Base-by-base conservation (phyloP, 352 stramenopile genomes). In the Globisporangium abappressorium region DNA sequence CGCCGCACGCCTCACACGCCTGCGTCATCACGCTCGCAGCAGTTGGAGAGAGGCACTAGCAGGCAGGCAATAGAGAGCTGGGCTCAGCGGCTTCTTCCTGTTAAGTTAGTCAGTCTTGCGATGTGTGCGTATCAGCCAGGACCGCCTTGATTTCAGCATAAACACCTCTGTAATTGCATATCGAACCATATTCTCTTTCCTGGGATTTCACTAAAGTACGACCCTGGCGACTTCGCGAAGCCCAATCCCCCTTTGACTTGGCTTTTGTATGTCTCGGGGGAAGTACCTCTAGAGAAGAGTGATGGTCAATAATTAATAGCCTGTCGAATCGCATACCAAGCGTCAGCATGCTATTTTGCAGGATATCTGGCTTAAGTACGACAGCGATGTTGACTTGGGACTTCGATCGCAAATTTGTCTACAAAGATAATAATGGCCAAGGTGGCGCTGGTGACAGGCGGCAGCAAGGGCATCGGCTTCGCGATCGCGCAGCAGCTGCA, bases 401-500 rank as follows among this genome's bases (percentile, higher is more conserved):
- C 34, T 14, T 41, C 34, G 9, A 41, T 51, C 15, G 18, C 15
- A 51, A 51, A 26, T 26, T 26, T 26, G 24, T 26, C 24, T 26
- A 33, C 30, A 33, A 30, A 53, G 46, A 24, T 1, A 56, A 38
- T 0, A 5, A 60, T 60, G 55, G 28, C 30, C 18, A 62, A 54
- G n/a, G 64, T 70, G 33, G 87, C 82, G 57, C 76, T 95, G 28
- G 85, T 95, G 70, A 95, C 87, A 20, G 87, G 87, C 63, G 87
- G 85, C 22, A 95, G 85, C 62, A 77, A 84, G 34, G 87, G 87
- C 70, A 95, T 95, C 63, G 87, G 87, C 68, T 85, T 91, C 47
- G 84, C 85, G 11, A 73, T 95, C 30, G 85, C 85, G 22, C 73
- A 75, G 57, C 76, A 91, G 72, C 81, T 95, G 54, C 76, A 89